phyloP scores from a whole-genome alignment of 495 filamentous ascomycete genomes.

The Cairneyella variabilis region DNA sequence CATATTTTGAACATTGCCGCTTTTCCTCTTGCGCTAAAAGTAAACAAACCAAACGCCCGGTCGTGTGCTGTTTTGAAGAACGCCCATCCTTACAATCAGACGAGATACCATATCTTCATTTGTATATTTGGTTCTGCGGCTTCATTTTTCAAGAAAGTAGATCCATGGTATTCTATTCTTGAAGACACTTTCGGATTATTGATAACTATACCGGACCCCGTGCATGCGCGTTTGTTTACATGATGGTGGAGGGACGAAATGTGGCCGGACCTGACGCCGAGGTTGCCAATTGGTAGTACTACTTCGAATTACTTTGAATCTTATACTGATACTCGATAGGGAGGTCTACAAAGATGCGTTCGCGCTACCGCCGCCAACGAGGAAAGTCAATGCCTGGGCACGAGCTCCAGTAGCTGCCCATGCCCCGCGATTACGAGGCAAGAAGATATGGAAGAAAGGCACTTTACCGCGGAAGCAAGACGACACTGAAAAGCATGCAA shows the following conservation, averaged over 20 bases:
- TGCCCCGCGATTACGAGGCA: slow-evolving; percentile 25
- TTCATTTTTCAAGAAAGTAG: too few species aligned
- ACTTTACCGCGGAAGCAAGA: too few species aligned
- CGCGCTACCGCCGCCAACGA: slow-evolving; percentile 11
- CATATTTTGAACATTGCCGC: too few species aligned
- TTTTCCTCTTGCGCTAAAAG: too few species aligned
- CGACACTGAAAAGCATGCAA: slow-evolving; percentile 17
- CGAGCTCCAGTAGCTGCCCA: slow-evolving; percentile 24
- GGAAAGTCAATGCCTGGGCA: slow-evolving; percentile 23
- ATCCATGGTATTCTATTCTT: background rate
- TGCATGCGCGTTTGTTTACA: slow-evolving; percentile 3
- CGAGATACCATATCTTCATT: background rate
- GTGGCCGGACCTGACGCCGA: background rate
- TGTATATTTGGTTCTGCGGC: too few species aligned
- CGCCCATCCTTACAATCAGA: slow-evolving; percentile 9
- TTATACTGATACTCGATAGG: slow-evolving; percentile 15
- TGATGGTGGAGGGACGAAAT: slow-evolving; percentile 4
- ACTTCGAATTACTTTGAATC: background rate
- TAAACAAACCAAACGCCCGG: slow-evolving; percentile 9
- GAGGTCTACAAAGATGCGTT: slow-evolving; percentile 25
- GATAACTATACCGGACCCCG: too few species aligned
- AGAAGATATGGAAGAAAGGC: slow-evolving; percentile 29
- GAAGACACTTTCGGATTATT: background rate
- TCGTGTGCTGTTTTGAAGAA: background rate
- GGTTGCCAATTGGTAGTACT: slow-evolving; percentile 16